Base-by-base conservation (phyloP, 306 rosid genomes). In the Sphenostylis stenocarpa region DNA sequence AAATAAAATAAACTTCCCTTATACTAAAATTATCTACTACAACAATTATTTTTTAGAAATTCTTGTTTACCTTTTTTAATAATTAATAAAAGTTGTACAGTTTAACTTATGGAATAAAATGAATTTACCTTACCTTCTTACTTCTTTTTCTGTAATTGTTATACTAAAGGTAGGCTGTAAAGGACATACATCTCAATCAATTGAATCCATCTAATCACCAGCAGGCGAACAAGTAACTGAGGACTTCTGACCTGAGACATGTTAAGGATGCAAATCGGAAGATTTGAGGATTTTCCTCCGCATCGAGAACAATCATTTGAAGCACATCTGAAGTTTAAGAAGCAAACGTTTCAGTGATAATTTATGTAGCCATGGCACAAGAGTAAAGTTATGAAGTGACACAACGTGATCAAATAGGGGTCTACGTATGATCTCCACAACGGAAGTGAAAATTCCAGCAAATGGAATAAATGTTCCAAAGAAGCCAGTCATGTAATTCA, bases 401-500 rank as follows among this genome's bases (percentile, higher is more conserved):
- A 56, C 20, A 56, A 44, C 19, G 17, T 34, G 11, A 14, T n/a
- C 26, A 51, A 63, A 41, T n/a, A 44, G 80, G 10, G 28, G 57
- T 36, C 56, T 7, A 28, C 51, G n/a, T 16, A 17, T 57, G 21
- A 73, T 73, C 67, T 13, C 55, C 55, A 48, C 55, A 48, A 2
- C 2, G 20, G 9, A 6, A n/a, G 21, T 7, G n/a, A 48, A 7
- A 48, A 48, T 15, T 56, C 39, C 73, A 51, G 41, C 41, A 60
- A 33, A 74, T 36, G 24, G 39, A 34, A 6, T 6, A 67, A 8
- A 44, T 31, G 33, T 31, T 80, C 68, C 41, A 57, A 23, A 61
- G 16, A n/a, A n/a, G n/a, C n/a, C 43, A 71, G 12, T 21, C 78
- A 63, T 11, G 34, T 43, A 53, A 76, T 8, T 64, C 43, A 72